Base-by-base conservation (phyloP, 306 rosid species). In the Lotus japonicus region DNA sequence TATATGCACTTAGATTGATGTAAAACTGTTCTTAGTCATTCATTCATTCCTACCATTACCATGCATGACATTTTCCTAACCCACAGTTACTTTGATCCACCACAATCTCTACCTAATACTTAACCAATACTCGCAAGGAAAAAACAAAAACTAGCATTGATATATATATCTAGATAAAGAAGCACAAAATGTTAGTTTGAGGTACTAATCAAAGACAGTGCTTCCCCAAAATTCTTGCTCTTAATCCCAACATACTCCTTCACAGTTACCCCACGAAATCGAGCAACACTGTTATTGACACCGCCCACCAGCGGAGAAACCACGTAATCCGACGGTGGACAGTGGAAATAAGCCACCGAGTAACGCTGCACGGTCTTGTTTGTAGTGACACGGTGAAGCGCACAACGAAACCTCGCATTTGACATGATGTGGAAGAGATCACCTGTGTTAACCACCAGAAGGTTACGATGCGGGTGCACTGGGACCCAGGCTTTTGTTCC, bases 381-480 rank as follows among this genome's bases (percentile, higher is more conserved):
- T 38, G 70, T 83, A 1, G 51, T 78, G 9, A 63, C 96, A 0
- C 94, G 92, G 41, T 89, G 96, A 42, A 84, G 75, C 0, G 77
- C 78, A n/a, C 79, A 64, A 0, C 56, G 60, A 31, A 85, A 85
- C 44, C 83, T 31, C 0, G 80, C 88, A 15, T 86, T 87, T 0
- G 96, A 87, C 0, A 89, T 36, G 19, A 89, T 82, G 18, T 78
- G 91, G 6, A 80, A 23, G n/a, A 83, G 14, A 44, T 89, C 94
- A 0, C 96, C 96, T 1, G 74, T 52, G 66, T 87, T 75, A 5
- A 85, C 79, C 2, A 80, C 73, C 1, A 89, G 79, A 1, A 86
- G 57, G 19, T 75, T 79, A 0, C 66, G 64, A 6, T 54, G 14
- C 0, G 88, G 94, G 7, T 64, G 38, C 64, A 87, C 88, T 0